Evolutionary conservation across 2,329 filamentous ascomycete species (phyloP).

Genomic region (Cytospora chrysosperma): DNA sequence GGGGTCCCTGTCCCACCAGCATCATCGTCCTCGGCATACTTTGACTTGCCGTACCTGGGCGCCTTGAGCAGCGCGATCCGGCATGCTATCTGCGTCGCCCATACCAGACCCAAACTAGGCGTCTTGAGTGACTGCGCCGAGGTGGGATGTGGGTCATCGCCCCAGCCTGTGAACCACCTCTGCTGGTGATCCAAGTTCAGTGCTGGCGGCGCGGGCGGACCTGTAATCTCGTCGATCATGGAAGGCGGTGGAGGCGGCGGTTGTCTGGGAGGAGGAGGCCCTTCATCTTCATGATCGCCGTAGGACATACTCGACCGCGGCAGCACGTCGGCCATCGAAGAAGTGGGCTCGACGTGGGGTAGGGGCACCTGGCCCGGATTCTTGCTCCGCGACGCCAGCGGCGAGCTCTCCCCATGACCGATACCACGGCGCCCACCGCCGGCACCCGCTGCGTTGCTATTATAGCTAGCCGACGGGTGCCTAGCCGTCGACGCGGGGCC

Average conservation of each 20-base stretch:
- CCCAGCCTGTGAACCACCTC: conserved; percentile 94
- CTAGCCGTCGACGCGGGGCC: conserved; percentile 24
- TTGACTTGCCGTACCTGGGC: conserved; percentile 48
- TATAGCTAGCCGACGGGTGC: conserved; percentile 20
- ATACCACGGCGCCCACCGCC: background rate
- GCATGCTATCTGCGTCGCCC: conserved; percentile 84
- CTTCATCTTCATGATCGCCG: conserved; percentile 23
- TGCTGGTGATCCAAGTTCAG: conserved; percentile 86
- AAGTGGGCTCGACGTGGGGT: conserved; percentile 37
- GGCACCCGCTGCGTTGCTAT: conserved; percentile 3
- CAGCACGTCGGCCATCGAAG: conserved; percentile 38
- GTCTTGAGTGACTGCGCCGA: conserved; percentile 64
- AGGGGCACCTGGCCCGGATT: conserved; percentile 30
- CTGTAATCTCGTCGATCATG: background rate
- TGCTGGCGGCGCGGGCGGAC: conserved; percentile 39
- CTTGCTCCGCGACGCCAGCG: conserved; percentile 48
- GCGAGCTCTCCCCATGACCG: conserved; percentile 35
- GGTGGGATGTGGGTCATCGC: conserved; percentile 57
- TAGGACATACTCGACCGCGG: conserved; percentile 37
- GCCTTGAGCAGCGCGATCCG: conserved; percentile 79
- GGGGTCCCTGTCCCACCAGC: conserved; percentile 38
- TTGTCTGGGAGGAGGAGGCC: conserved; percentile 13
- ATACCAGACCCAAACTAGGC: conserved; percentile 82
- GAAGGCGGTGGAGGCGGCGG: conserved; percentile 5
- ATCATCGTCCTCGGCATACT: conserved; percentile 38